Evolutionary conservation across 2,329 filamentous ascomycete species (phyloP).

Genomic region (Lecanosticta acicola): DNA sequence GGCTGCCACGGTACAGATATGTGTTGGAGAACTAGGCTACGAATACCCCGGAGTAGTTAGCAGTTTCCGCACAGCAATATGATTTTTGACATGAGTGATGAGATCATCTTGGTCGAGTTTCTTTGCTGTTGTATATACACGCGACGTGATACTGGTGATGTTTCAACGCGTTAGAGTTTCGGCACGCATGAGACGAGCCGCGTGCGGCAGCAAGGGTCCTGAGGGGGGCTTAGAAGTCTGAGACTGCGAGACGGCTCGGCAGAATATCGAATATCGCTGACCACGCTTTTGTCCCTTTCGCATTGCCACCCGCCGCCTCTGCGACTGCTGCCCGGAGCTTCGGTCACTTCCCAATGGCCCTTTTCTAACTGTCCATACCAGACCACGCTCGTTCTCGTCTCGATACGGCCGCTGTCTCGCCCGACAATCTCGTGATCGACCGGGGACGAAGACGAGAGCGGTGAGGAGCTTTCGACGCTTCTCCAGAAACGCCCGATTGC

Average conservation of each 20-base stretch:
- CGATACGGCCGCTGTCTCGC: not conserved
- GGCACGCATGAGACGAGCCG: no score
- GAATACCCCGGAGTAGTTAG: not conserved
- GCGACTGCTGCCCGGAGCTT: no score
- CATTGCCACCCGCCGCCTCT: no score
- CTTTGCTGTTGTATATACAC: no score
- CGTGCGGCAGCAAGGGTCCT: not conserved
- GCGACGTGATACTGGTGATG: no score
- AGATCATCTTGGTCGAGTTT: no score
- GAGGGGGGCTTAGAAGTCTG: not conserved
- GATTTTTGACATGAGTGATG: no score
- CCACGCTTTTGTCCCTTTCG: not conserved
- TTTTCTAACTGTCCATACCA: not conserved
- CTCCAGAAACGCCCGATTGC: no score
- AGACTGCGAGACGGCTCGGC: not conserved
- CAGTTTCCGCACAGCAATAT: not conserved
- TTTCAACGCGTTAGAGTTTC: no score
- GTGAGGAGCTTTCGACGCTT: not conserved
- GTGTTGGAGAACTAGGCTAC: slow-evolving; percentile 15
- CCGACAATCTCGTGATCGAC: not conserved
- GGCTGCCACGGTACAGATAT: slow-evolving; percentile 46
- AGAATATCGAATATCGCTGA: not conserved
- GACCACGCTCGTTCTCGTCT: not conserved
- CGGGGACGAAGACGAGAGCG: not conserved
- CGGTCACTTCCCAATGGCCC: not conserved